Evolutionary conservation across 2,329 filamentous ascomycete genomes (phyloP).

Genomic region (Falciphora oryzae): DNA sequence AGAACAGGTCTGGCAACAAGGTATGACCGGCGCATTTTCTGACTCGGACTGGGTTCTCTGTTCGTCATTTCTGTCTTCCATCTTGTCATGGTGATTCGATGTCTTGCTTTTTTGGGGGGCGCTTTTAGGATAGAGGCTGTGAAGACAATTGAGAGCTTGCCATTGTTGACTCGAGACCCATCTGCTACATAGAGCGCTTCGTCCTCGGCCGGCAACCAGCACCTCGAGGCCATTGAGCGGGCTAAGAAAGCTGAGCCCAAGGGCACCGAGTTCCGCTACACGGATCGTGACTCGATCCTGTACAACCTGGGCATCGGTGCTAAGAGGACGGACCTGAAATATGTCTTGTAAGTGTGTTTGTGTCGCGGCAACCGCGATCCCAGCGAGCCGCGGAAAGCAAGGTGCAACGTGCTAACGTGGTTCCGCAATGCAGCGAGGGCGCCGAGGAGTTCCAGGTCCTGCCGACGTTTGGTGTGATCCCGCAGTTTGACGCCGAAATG

Average conservation of each 20-base stretch:
- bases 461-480: constrained; percentile 93
- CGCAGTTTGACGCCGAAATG: constrained; percentile 77
- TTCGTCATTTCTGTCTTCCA: constrained; percentile 17
- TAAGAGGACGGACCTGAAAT: constrained; percentile 79
- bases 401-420: not conserved
- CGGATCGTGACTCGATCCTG: constrained; percentile 82
- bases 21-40: constrained; percentile 41
- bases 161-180: constrained; percentile 15
- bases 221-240: constrained; percentile 68
- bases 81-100: not conserved
- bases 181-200: constrained; percentile 18
- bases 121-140: constrained; percentile 5
- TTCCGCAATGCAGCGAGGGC: constrained; percentile 55
- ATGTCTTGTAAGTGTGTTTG: constrained; percentile 59
- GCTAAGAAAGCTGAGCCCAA: constrained; percentile 65
- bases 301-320: constrained; percentile 95
- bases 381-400: not conserved
- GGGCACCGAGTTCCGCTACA: constrained; percentile 74
- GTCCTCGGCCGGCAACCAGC: constrained; percentile 48
- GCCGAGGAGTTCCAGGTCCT: constrained; percentile 88
- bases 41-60: constrained; percentile 20
- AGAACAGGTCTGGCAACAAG: constrained; percentile 63
- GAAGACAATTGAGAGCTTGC: constrained; percentile 12
- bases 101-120: constrained; percentile 2
- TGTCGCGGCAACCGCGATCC: not conserved